Percentiles rank a stretch among this genome's conserved stretches.
Evolutionary conservation across 208 protist species (phyloP).

Genomic region (Wallacemonas rigidus): DNA sequence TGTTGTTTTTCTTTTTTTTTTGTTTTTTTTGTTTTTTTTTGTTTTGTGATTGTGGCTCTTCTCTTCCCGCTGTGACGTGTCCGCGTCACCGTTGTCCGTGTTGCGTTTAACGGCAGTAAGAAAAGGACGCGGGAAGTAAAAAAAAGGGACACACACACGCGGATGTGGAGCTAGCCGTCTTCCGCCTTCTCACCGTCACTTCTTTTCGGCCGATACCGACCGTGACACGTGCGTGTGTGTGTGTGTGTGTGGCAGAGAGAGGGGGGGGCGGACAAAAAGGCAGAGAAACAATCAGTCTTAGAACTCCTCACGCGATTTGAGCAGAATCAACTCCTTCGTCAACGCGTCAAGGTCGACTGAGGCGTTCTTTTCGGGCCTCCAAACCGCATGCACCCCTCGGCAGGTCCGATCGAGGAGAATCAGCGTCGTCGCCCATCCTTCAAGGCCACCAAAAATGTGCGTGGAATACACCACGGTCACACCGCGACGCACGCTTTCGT

Average conservation of each 20-base stretch:
- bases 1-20: no score
- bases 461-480: constrained; percentile 91
- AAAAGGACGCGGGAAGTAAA: no score
- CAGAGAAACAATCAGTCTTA: constrained; percentile 3
- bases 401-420: constrained; percentile 76
- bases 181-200: neutral
- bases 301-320: constrained; percentile 51
- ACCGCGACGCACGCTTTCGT: constrained; percentile 73
- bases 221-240: neutral
- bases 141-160: no score
- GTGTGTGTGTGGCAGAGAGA: neutral
- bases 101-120: no score
- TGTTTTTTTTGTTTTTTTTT: no score
- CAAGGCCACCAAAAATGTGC: constrained; percentile 92
- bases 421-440: constrained; percentile 74
- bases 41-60: no score
- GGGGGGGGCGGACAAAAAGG: neutral
- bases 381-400: constrained; percentile 43
- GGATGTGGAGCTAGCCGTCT: neutral
- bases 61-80: no score
- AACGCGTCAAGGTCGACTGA: constrained; percentile 32
- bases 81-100: no score
- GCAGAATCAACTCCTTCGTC: constrained; percentile 35
- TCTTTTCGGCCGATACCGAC: neutral
- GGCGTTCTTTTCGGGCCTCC: constrained; percentile 23